Evolutionary conservation across 2,329 filamentous ascomycete species (phyloP).

Genomic region (Pestalotiopsis sp.): DNA sequence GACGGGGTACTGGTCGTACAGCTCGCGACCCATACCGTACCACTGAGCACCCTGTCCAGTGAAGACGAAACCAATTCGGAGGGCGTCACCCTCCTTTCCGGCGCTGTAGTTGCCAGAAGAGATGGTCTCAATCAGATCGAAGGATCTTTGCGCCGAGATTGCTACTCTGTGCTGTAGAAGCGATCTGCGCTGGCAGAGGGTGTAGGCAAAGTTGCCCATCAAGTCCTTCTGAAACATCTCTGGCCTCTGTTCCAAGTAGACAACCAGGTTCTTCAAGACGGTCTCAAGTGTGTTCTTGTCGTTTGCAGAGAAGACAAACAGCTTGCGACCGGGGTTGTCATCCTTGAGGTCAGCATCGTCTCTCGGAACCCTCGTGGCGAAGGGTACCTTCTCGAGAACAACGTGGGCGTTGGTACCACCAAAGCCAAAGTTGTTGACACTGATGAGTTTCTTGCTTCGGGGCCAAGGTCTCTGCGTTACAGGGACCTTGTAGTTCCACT

Average conservation of each 20-base stretch:
- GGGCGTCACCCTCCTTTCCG: slow-evolving; percentile 39
- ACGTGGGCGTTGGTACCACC: slow-evolving; percentile 25
- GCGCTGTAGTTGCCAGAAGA: slow-evolving; percentile 38
- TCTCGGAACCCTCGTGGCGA: slow-evolving; percentile 31
- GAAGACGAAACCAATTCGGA: slow-evolving; percentile 43
- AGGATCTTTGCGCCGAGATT: slow-evolving; percentile 44
- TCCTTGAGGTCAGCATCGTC: slow-evolving; percentile 36
- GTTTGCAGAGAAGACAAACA: slow-evolving; percentile 47
- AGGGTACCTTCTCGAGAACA: slow-evolving; percentile 32
- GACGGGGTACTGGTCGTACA: slow-evolving; percentile 39
- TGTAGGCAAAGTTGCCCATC: slow-evolving; percentile 51
- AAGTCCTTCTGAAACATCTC: slow-evolving; percentile 47
- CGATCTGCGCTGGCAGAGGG: slow-evolving; percentile 47
- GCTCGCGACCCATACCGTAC: slow-evolving; percentile 44
- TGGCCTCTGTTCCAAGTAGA: slow-evolving; percentile 44
- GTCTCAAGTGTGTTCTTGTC: slow-evolving; percentile 39
- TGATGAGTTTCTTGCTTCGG: slow-evolving; percentile 50
- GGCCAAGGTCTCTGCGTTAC: slow-evolving; percentile 48
- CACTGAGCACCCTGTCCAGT: slow-evolving; percentile 45
- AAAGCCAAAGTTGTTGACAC: slow-evolving; percentile 29
- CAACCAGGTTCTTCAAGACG: slow-evolving; percentile 41
- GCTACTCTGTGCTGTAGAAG: slow-evolving; percentile 46
- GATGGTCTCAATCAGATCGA: slow-evolving; percentile 47
- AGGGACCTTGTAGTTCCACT: slow-evolving; percentile 52
- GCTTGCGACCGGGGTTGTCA: slow-evolving; percentile 33